These are phyloP conservation scores for Clausena lansium DNA, from an alignment of 345 rosid genomes.

Conservation along the genomic window DNA sequence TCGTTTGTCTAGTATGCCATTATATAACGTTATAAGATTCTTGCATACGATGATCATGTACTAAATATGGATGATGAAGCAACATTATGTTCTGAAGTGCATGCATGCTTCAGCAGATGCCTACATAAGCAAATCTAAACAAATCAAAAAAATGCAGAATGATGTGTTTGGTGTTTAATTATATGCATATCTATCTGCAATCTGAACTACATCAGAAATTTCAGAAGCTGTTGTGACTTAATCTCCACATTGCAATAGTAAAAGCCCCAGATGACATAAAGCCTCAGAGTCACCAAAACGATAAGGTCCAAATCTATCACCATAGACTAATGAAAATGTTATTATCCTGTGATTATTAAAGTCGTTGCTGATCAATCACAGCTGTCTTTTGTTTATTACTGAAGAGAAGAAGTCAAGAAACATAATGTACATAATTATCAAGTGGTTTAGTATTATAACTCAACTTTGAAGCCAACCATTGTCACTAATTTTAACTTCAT, in stretches of 20 bases:
- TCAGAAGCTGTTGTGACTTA: not conserved
- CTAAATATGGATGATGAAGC: too few relatives aligned
- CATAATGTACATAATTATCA: not conserved
- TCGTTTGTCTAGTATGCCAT: too few relatives aligned
- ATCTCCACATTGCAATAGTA: not conserved
- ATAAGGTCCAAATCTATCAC: not conserved
- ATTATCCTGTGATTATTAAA: not conserved
- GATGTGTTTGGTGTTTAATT: not conserved
- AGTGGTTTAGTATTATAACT: conserved; percentile 2
- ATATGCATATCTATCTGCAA: not conserved
- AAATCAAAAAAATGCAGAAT: not conserved
- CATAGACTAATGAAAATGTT: not conserved
- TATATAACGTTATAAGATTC: too few relatives aligned
- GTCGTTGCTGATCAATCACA: not conserved
- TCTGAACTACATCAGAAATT: not conserved
- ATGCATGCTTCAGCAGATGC: not conserved
- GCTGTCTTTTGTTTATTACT: not conserved
- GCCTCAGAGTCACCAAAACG: not conserved
- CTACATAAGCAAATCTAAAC: not conserved
- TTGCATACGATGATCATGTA: too few relatives aligned
- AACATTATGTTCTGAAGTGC: not conserved
- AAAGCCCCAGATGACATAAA: not conserved
- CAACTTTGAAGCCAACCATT: not conserved
- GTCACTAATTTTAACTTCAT: not conserved
- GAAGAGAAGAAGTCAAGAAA: not conserved